Evolutionary conservation across 768 basidiomycete species (phyloP).

Genomic region (Suillus spraguei): DNA sequence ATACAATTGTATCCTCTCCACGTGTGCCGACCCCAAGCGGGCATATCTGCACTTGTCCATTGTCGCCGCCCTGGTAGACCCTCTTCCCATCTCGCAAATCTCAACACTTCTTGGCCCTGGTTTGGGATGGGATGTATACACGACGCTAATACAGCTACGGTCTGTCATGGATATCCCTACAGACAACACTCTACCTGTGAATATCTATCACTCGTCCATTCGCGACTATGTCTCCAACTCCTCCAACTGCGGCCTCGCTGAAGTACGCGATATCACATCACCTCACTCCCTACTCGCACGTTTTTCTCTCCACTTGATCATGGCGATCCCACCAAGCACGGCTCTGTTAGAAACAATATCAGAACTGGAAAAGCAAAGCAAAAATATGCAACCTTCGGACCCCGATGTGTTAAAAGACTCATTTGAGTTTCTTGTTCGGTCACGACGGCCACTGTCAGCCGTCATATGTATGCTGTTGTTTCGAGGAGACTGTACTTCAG

Average conservation of each 20-base stretch:
- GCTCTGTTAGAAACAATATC: background rate
- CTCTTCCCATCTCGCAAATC: background rate
- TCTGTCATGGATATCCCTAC: background rate
- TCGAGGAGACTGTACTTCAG: background rate
- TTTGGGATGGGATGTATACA: background rate
- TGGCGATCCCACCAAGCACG: background rate
- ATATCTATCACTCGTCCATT: background rate
- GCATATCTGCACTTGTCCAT: background rate
- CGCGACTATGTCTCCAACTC: background rate
- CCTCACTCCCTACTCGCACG: background rate
- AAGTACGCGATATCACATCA: background rate
- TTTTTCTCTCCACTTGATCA: background rate
- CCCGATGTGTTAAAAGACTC: background rate
- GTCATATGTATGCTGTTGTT: background rate
- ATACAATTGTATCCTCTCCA: background rate
- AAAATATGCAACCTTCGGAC: background rate
- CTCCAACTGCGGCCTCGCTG: background rate
- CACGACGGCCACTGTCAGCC: background rate
- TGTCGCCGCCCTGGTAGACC: background rate
- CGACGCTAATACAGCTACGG: background rate
- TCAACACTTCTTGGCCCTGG: background rate
- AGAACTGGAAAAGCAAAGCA: background rate
- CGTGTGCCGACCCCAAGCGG: background rate
- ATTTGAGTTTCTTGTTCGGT: background rate
- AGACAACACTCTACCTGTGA: background rate